phyloP scores from a whole-genome alignment of 2,329 filamentous ascomycete species.

The Aspergillus awamori region DNA sequence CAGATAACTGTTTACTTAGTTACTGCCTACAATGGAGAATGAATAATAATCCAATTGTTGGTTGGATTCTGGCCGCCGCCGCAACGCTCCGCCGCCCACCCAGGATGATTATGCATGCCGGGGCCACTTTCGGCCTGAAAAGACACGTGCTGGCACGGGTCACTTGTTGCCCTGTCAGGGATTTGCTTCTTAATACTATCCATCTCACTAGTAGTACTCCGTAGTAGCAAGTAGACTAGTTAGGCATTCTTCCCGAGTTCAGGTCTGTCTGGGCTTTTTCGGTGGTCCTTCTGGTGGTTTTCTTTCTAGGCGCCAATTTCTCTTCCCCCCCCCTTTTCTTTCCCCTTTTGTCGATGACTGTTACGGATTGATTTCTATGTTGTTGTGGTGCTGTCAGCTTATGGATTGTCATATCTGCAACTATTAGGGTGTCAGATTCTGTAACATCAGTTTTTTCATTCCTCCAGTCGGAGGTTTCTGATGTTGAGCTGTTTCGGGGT shows the following conservation, averaged over 20 bases:
- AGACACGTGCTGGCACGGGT: constrained; percentile 19
- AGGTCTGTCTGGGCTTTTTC: background rate
- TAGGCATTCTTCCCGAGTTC: background rate
- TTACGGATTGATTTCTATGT: background rate
- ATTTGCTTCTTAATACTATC: background rate
- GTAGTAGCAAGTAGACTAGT: background rate
- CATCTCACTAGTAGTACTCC: background rate
- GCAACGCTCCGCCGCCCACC: constrained; percentile 1
- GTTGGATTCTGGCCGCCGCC: background rate
- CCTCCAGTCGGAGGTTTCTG: too few species aligned
- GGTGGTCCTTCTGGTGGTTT: background rate
- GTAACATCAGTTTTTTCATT: too few species aligned
- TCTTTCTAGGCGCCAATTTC: background rate
- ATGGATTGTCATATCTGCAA: background rate
- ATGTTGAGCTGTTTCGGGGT: too few species aligned
- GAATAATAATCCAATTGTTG: background rate
- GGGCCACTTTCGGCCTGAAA: background rate
- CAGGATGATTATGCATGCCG: constrained; percentile 5
- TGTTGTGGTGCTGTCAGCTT: background rate
- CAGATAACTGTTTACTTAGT: too few species aligned
- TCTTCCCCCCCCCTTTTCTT: background rate
- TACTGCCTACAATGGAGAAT: background rate
- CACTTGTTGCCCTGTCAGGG: constrained; percentile 16
- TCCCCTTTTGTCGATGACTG: background rate
- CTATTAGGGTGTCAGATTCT: too few species aligned